Base-by-base conservation (phyloP, 2,329 filamentous ascomycete genomes). In the Hymenoscyphus fructigenus region DNA sequence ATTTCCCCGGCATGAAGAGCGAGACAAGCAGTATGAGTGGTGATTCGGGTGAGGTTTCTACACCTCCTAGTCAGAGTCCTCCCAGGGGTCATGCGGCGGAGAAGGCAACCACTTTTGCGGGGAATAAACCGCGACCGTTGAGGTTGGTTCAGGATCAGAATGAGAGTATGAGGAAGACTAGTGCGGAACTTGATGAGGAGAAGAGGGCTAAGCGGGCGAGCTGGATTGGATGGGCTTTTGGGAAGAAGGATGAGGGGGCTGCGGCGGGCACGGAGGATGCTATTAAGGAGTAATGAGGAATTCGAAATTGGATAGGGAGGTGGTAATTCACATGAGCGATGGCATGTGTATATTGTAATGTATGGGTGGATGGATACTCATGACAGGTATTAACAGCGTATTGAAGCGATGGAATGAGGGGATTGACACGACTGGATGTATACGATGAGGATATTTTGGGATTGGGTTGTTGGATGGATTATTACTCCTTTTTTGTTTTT, bases 71-170 rank as follows among this genome's bases (percentile, higher is more conserved):
- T 69, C 76, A 78, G 60, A 88, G 78, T 69, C 85, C 85, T 32
- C 86, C 86, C 17, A 81, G 86, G 12, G 76, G 76, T 57, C 36
- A 41, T 17, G 61, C 66, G 38, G 23, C 20, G 3, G 74, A 88
- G 73, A 85, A 86, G 76, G 80, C 81, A 65, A 85, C 83, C 44
- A 86, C 84, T 1, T 86, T 85, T 63, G 85, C 85, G 3, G 87
- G 87, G 56, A 89, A 88, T 73, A 95, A 95, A 78, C 88, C 96
- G 65, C 85, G 93, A 41, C 94, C 94, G 6, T 81, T 99, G 69
- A 85, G 94, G 17, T 83, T 99, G 34, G 93, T 98, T 57, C 91
- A 95, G 78, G 92, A 96, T 79, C 89, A 89, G 69, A 76, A 79
- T 26, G 84, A 85, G 2, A 69, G 64, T 36, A 61, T 61, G 38